Evolutionary conservation across 495 filamentous ascomycete species (phyloP), one percentile per base, ranked within the genome.

Genomic region (Xylaria palmicola): DNA sequence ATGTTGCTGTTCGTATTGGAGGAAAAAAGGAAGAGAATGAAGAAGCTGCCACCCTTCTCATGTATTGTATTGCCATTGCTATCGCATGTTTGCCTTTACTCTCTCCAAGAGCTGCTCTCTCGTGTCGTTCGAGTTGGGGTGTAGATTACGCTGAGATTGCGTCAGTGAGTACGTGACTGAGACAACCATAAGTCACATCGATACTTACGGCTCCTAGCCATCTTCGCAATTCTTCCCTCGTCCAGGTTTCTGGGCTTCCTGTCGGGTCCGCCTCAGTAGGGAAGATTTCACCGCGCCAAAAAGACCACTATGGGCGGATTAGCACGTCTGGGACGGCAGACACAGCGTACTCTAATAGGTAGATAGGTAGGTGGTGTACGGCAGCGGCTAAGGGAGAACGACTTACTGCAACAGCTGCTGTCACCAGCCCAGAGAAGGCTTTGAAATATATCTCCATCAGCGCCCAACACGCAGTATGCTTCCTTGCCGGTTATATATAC

Each of bases 251-350:
- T 3, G 91, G 91, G 59, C 91, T 86, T 77, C 92, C 92, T 52
- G 75, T 88, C n/a, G 92, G 92, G 72, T 95, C 92, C 26, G 74
- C 62, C 53, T 85, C 74, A 0, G 78, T 65, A 1, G 91, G 91
- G 63, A 96, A 92, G 63, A 96, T 81, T 59, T 91, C 90, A 26
- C 84, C 81, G 52, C 90, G 89, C 88, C 88, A 91, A 61, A 96
- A 95, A 2, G 87, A 82, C 86, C 88, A 96, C 17, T 62, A 22
- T 24, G n/a, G 22, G 20, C 20, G 19, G 69, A 22, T 40, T 10
- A 8, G 56, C 20, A 62, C 43, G 51, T 27, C 13, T 19, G 3
- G 17, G 20, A 6, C 17, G 19, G 24, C 15, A 36, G 32, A 6
- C 13, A 6, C 32, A 36, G 13, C 6, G 32, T 36, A 6, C 13